Evolutionary conservation across 2,329 filamentous ascomycete genomes (phyloP), one percentile per base, ranked within the genome.

Genomic region (Pseudogymnoascus sp.): DNA sequence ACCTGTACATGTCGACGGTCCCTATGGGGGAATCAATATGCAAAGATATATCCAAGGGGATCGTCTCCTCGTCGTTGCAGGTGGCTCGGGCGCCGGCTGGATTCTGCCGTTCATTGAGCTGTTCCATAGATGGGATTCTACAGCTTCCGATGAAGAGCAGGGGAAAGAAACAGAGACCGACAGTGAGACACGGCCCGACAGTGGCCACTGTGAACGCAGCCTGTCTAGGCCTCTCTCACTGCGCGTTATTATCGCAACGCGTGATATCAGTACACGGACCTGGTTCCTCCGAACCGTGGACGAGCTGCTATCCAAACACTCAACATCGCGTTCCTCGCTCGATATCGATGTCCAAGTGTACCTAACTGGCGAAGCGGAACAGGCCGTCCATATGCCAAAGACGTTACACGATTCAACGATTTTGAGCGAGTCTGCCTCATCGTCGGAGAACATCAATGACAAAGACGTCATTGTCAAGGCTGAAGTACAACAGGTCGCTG

Each of bases 11-110:
- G 63, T 86, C 0, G 83, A 86, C 39, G 83, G 83, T 0, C 83
- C 83, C 0, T 85, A 85, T 61, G 81, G 83, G 0, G 82, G 82
- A 0, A 68, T 82, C 16, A 69, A 74, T 1, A 66, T 66, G 2
- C 65, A 68, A 4, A 74, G 75, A 50, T 67, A 77, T 12, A 65
- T 69, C 0, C 69, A 70, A 0, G 78, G 76, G 58, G 76, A 81
- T 57, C 70, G 70, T 6, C 68, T 72, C 0, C 67, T 86, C 0
- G 69, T 84, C 14, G 69, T 85, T 3, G 78, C 79, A 0, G 82
- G 83, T 8, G 83, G 83, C 0, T 80, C 82, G 0, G 83, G 83
- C 1, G 79, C 78, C 2, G 80, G 80, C 0, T 81, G 79, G 69
- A 75, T 76, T 1, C 67, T 85, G 0, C 74, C 76, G 0, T 70